phyloP scores from a whole-genome alignment of 2,329 filamentous ascomycete species.

The Aspergillus aculeatinus region DNA sequence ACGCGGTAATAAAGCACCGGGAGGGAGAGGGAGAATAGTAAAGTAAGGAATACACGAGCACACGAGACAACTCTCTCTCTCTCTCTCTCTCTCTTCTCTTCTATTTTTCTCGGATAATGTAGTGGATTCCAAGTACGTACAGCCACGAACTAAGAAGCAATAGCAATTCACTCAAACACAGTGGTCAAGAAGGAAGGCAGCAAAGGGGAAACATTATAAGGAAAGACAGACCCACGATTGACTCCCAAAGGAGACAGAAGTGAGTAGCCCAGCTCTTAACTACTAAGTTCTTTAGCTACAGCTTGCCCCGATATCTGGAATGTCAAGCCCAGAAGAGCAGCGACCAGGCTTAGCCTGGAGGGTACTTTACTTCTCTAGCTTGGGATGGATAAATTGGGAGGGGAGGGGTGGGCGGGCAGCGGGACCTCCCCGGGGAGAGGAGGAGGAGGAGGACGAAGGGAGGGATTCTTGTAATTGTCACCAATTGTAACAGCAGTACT shows the following conservation, averaged over 20 bases:
- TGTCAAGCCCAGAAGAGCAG: constrained; percentile 3
- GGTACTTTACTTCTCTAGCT: neutral
- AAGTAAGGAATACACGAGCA: constrained; percentile 20
- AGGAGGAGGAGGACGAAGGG: too few species aligned
- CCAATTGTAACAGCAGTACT: too few species aligned
- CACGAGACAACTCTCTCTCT: constrained; percentile 12
- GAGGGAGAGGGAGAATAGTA: constrained; percentile 17
- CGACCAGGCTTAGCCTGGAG: constrained; percentile 3
- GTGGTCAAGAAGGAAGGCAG: neutral
- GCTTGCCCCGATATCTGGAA: neutral
- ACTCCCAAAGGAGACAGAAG: constrained; percentile 12
- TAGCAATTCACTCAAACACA: neutral
- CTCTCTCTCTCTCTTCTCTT: neutral
- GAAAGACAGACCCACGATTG: too few species aligned
- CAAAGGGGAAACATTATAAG: neutral
- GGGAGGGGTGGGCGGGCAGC: constrained; percentile 11
- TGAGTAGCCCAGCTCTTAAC: neutral
- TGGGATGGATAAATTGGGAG: constrained; percentile 4
- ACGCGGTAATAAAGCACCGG: constrained; percentile 28
- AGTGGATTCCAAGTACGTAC: constrained; percentile 10
- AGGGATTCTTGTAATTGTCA: too few species aligned
- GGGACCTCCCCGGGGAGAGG: too few species aligned
- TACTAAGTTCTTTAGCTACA: neutral
- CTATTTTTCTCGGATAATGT: constrained; percentile 4
- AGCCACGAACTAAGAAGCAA: constrained; percentile 2